These are phyloP conservation scores for Rehmannia glutinosa DNA, from an alignment of 257 asterid genomes.

Conservation along the genomic window DNA sequence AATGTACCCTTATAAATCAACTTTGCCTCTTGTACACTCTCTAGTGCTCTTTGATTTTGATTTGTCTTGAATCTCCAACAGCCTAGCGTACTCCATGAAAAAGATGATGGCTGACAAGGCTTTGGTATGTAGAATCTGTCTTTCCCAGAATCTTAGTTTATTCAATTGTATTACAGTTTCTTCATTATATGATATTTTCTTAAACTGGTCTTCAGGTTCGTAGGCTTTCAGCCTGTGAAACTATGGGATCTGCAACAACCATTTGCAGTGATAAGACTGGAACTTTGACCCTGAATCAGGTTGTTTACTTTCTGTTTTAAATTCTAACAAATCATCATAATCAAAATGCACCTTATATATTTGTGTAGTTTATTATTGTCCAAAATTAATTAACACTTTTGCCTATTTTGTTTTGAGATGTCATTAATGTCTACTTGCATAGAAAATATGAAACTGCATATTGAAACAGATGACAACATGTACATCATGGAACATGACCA, in stretches of 20 bases:
- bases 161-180: constrained; percentile 1
- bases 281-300: constrained; percentile 94
- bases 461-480: no score
- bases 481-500: no score
- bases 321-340: constrained; percentile 17
- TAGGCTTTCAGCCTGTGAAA: constrained; percentile 98
- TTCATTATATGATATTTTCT: constrained; percentile 2
- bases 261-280: constrained; percentile 98
- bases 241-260: constrained; percentile 98
- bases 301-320: constrained; percentile 15
- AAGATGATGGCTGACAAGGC: constrained; percentile 99
- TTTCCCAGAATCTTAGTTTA: background rate
- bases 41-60: constrained; percentile 14
- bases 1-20: background rate
- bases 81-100: constrained; percentile 98
- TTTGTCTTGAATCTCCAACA: constrained; percentile 34
- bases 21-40: background rate
- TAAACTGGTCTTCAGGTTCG: constrained; percentile 62
- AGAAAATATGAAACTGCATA: no score
- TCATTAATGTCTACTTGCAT: no score
- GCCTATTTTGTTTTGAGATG: no score
- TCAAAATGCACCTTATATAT: no score
- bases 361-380: no score
- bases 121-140: constrained; percentile 40
- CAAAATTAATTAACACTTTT: no score